A percentile compares a stretch with the other conserved stretches of the same genome.
These are phyloP conservation scores for Fusarium sp. DNA, from an alignment of 2,329 filamentous ascomycete species.

Conservation along the genomic window DNA sequence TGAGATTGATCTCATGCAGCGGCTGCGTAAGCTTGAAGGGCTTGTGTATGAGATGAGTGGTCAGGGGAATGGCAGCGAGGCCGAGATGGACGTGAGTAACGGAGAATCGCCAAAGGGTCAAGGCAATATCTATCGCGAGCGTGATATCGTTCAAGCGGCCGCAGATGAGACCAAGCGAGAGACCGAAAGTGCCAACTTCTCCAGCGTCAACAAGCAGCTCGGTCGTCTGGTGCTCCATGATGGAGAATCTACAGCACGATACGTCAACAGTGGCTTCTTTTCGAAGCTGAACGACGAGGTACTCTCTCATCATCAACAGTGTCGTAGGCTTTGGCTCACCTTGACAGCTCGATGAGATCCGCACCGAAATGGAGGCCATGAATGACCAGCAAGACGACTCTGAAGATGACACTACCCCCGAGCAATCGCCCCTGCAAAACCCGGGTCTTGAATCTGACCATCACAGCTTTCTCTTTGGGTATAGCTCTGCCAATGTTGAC, in stretches of 20 bases:
- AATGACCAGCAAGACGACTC: conserved; percentile 17
- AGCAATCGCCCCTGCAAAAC: conserved; percentile 31
- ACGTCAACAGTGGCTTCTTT: conserved; percentile 81
- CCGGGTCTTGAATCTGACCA: conserved; percentile 8
- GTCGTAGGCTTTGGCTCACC: conserved; percentile 1
- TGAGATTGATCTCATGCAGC: conserved; percentile 73
- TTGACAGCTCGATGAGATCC: conserved; percentile 27
- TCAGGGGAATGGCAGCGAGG: conserved; percentile 47
- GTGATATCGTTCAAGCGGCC: conserved; percentile 25
- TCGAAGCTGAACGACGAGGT: conserved; percentile 78
- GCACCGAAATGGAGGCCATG: conserved; percentile 29
- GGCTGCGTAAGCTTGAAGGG: conserved; percentile 75
- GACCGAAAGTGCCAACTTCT: conserved; percentile 56
- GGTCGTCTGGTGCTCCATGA: conserved; percentile 76
- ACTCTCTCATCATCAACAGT: background rate
- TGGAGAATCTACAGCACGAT: conserved; percentile 71
- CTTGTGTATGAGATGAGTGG: conserved; percentile 75
- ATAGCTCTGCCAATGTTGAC: conserved; percentile 26
- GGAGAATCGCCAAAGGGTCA: conserved; percentile 1
- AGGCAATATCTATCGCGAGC: background rate
- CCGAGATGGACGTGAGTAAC: background rate
- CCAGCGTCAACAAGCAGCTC: conserved; percentile 23
- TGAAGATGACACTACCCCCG: conserved; percentile 30
- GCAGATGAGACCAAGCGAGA: conserved; percentile 28
- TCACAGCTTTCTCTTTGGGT: conserved; percentile 36